Base-by-base conservation (phyloP, 2,329 filamentous ascomycete genomes). In the Aspergillus spinulosporus region DNA sequence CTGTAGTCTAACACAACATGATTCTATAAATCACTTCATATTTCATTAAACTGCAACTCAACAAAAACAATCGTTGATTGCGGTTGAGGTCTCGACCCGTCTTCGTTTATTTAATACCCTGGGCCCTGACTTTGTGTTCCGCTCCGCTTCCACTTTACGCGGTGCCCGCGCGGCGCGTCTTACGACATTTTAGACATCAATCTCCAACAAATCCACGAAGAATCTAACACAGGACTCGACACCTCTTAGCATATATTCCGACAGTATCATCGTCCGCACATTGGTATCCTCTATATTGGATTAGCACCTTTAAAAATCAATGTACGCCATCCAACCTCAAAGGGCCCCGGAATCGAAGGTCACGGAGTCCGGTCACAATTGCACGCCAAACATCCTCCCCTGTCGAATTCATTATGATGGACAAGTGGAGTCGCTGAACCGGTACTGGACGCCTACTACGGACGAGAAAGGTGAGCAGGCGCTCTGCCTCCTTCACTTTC, bases 391-490 rank as follows among this genome's bases (percentile, higher is more conserved):
- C 67, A 76, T 96, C 15, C 80, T 97, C 11, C 92, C 92, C 3
- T 94, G 90, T 66, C 84, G 85, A 53, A 84, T 97, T 67, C 82
- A 92, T 65, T 88, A 95, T 72, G 84, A 89, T 64, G 92, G 92
- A 1, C 80, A 85, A 1, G 78, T 93, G 52, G 82, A 86, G 49
- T 78, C 84, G 1, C 77, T 82, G 4, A 73, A 82, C 21, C 78
- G 85, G 43, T 91, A 90, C 69, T 97, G 92, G 91, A 80, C 76
- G 4, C 88, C 90, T 0, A 73, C 68, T 31, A 69, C 73, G 28
- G 73, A 77, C 61, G 62, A 72, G 71, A 67, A 80, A 67, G 68
- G 80, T 75, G 68, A 21, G 51, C 28, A 46, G 29, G 14, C 15
- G 54, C 59, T 8, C 15, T 29, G n/a, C 11, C 21, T 42, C 8